Evolutionary conservation across 192 early-diverging fungal genomes (phyloP).

Genomic region (Coemansia sp.): DNA sequence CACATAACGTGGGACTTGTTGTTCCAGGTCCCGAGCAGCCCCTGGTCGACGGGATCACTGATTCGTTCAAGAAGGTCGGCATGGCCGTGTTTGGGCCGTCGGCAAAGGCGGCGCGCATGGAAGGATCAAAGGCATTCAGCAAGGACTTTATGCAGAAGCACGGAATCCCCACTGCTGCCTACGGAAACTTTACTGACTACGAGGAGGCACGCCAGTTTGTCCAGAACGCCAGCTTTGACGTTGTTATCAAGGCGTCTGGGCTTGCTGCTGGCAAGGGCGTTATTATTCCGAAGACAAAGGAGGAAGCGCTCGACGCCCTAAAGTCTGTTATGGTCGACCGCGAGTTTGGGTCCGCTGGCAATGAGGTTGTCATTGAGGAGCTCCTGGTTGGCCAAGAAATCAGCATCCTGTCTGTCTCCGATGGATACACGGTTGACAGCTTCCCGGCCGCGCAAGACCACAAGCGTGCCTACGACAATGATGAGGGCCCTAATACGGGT

Average conservation of each 20-base stretch:
- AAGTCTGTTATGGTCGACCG: conserved; percentile 87
- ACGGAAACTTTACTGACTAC: conserved; percentile 83
- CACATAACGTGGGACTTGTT: conserved; percentile 78
- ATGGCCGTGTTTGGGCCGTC: conserved; percentile 90
- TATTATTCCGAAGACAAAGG: conserved; percentile 79
- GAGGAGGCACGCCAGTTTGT: conserved; percentile 72
- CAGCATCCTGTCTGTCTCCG: conserved; percentile 87
- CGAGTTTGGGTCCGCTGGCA: conserved; percentile 88
- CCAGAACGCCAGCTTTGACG: conserved; percentile 59
- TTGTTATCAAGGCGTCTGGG: conserved; percentile 96
- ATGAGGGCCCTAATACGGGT: conserved; percentile 95
- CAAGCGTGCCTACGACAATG: conserved; percentile 94
- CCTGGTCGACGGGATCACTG: conserved; percentile 88
- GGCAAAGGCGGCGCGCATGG: conserved; percentile 83
- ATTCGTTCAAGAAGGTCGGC: conserved; percentile 76
- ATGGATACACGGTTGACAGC: conserved; percentile 90
- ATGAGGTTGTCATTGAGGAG: conserved; percentile 97
- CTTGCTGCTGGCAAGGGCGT: conserved; percentile 99
- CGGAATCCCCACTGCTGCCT: conserved; percentile 93
- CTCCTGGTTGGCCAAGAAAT: conserved; percentile 92
- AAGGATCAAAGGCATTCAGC: conserved; percentile 98
- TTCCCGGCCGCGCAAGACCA: conserved; percentile 98
- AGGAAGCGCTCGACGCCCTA: conserved; percentile 85
- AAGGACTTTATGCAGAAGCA: conserved; percentile 99
- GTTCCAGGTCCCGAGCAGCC: conserved; percentile 97